Evolutionary conservation across 2,329 filamentous ascomycete genomes (phyloP), one percentile per base, ranked within the genome.

Genomic region (Mycosphaerelloides madeirae): DNA sequence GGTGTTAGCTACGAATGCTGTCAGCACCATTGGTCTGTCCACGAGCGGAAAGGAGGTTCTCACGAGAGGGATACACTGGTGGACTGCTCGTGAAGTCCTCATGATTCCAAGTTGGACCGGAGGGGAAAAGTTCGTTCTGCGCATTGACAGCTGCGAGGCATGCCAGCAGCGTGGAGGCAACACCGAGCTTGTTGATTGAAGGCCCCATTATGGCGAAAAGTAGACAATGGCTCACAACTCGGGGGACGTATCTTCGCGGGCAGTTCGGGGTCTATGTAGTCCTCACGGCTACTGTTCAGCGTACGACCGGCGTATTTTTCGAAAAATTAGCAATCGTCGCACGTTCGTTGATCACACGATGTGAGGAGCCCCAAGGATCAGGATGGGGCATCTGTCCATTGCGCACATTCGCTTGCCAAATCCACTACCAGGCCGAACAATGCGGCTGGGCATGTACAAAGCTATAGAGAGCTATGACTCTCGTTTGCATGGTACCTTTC

Each of bases 31-130:
- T n/a, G n/a, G n/a, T n/a, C 16, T 12, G 13, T 4, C 13, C 8
- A 2, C 19, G 19, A 11, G 13, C 9, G 3, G 22, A 18, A n/a
- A n/a, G 15, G 12, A 13, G 19, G 8, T 37, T 18, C 44, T 43
- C 32, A 53, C 50, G 52, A 1, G 49, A 50, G n/a, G 52, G 52
- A 19, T 52, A 54, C 16, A 54, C 44, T 14, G 49, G 43, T 19
- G 52, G 52, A 31, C 52, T 54, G 13, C 42, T 50, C 5, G 42
- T 46, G 32, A 41, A 54, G 41, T 54, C 52, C 40, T 49, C 52
- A 31, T 54, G 52, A 25, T 44, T 50, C 52, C 52, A 54, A n/a
- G 40, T 43, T 31, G 52, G 49, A 9, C 48, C 48, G 35, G 38
- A 29, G 5, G 40, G 31, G 11, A n/a, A 29, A 14, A 20, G 39